phyloP scores from a whole-genome alignment of 805 yeast species.

The Wickerhamiella kurtzmanii region DNA sequence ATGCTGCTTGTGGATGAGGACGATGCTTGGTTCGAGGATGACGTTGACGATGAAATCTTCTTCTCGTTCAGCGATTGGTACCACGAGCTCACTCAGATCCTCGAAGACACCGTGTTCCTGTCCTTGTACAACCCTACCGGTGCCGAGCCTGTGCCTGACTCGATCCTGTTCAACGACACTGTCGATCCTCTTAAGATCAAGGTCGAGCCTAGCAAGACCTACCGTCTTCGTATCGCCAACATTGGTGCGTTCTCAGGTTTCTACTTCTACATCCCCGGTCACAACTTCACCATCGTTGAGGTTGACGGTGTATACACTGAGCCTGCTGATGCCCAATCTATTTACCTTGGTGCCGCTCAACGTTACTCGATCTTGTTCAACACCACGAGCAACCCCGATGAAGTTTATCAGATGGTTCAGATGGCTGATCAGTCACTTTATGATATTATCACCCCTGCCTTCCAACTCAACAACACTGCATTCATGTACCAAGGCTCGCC shows the following conservation, averaged over 20 bases:
- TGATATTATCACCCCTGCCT: conserved; percentile 54
- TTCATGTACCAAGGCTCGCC: conserved; percentile 34
- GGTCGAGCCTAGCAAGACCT: conserved; percentile 77
- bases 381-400: conserved; percentile 48
- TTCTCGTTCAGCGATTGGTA: conserved; percentile 79
- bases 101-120: conserved; percentile 39
- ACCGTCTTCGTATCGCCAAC: conserved; percentile 66
- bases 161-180: conserved; percentile 68
- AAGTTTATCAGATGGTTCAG: conserved; percentile 73
- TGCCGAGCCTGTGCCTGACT: conserved; percentile 92
- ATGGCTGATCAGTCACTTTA: conserved; percentile 70
- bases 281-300: conserved; percentile 72
- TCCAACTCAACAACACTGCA: conserved; percentile 61
- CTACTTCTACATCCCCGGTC: conserved; percentile 79
- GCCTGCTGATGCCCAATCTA: conserved; percentile 50
- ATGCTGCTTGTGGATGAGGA: conserved; percentile 59
- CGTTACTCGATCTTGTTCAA: conserved; percentile 69
- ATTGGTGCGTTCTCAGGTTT: conserved; percentile 88
- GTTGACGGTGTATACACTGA: conserved; percentile 85
- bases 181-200: conserved; percentile 35
- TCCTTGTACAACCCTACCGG: conserved; percentile 83
- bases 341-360: conserved; percentile 84
- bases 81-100: conserved; percentile 46
- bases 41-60: conserved; percentile 67
- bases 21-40: conserved; percentile 41